Percentiles rank a stretch among this genome's conserved stretches.
Evolutionary conservation across 2,329 filamentous ascomycete genomes (phyloP).

Genomic region (Colletotrichum sp.): DNA sequence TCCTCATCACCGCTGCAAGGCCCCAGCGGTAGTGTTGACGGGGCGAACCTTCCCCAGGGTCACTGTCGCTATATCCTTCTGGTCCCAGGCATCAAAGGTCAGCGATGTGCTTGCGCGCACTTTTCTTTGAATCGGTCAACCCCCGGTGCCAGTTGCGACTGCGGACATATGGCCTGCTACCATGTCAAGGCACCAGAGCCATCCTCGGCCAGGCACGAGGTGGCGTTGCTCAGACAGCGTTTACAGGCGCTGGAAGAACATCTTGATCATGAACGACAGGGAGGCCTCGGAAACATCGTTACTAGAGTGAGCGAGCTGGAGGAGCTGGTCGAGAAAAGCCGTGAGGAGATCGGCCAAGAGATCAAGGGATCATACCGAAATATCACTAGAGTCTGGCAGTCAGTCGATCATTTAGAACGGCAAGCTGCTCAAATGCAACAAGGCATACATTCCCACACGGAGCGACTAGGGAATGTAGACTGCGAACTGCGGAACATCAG

Average conservation of each 20-base stretch:
- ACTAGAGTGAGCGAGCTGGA: conserved; percentile 56
- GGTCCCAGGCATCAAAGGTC: conserved; percentile 60
- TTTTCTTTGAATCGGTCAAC: conserved; percentile 60
- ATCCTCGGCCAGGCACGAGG: conserved; percentile 48
- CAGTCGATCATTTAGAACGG: conserved; percentile 51
- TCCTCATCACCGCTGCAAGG: conserved; percentile 31
- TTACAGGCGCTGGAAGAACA: conserved; percentile 50
- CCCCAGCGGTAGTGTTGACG: conserved; percentile 36
- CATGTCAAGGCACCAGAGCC: conserved; percentile 55
- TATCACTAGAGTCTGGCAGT: conserved; percentile 58
- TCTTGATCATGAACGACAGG: conserved; percentile 39
- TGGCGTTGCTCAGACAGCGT: conserved; percentile 53
- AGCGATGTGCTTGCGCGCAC: conserved; percentile 63
- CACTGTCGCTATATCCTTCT: conserved; percentile 66
- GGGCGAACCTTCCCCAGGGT: conserved; percentile 57
- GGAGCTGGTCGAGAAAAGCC: conserved; percentile 58
- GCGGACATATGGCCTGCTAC: conserved; percentile 65
- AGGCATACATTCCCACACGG: conserved; percentile 42
- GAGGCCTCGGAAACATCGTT: conserved; percentile 43
- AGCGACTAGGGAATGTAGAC: conserved; percentile 44
- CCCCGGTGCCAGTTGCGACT: conserved; percentile 61
- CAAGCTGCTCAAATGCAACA: conserved; percentile 38
- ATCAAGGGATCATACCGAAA: conserved; percentile 61
- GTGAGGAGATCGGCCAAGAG: conserved; percentile 55
- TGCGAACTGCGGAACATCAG: conserved; percentile 49